Evolutionary conservation across 2,329 filamentous ascomycete genomes (phyloP), one percentile per base, ranked within the genome.

Genomic region (Pseudogymnoascus sp.): DNA sequence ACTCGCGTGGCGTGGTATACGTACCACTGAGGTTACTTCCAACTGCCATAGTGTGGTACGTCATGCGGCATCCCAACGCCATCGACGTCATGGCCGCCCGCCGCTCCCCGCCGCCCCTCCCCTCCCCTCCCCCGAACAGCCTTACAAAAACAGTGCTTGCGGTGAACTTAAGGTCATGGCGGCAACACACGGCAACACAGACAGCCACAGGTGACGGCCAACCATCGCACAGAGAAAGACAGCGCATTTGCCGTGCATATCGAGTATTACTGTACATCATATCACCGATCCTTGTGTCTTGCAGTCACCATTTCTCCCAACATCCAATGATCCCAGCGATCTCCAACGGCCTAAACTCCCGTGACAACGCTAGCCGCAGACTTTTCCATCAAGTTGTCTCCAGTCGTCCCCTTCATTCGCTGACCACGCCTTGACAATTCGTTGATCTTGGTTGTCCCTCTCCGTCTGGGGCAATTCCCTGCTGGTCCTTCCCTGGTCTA

Each of bases 341-440:
- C 25, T 10, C 37, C 45, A 11, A 34, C 4, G n/a, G 48, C 25
- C 48, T 54, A 54, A 54, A 54, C 13, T 54, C 48, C 10, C 48
- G 48, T 54, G 48, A 54, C 25, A 54, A 54, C 48, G 48, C 48
- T 54, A 54, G 48, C 25, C 31, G 48, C 48, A 54, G 48, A 54
- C 48, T 54, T 54, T 54, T 54, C 48, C 25, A 54, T 25, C 25
- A 1, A 54, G 4, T 16, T 31, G 48, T 54, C 28, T 8, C 28
- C 28, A 31, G 28, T 10, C 11, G 28, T 31, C 48, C 8, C n/a
- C 48, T 31, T 54, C 25, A 34, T 54, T 54, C 48, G 25, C 25
- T 54, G 48, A 54, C 14, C 48, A 54, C 43, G 21, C 11, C 25
- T 54, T 54, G 48, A 34, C 48, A 19, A 54, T 54, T 25, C 14